Evolutionary conservation across 345 rosid species (phyloP).

Genomic region (Gossypium turneri): DNA sequence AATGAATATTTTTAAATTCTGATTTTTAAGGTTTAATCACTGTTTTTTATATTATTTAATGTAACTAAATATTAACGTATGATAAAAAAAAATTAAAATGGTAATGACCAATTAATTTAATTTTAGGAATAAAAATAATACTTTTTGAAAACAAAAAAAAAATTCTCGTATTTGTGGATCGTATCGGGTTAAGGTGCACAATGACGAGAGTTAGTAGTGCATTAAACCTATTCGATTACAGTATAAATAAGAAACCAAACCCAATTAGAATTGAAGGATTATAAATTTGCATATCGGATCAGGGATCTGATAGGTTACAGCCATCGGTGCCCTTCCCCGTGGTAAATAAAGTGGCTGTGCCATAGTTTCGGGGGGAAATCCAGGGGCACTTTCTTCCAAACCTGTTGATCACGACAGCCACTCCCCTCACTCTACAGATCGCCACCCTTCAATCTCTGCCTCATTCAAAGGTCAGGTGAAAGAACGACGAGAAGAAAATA

Average conservation of each 20-base stretch:
- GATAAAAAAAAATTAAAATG: too few relatives aligned
- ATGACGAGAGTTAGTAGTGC: neutral
- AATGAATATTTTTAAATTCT: too few relatives aligned
- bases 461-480: neutral
- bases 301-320: neutral
- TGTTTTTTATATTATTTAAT: too few relatives aligned
- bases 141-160: too few relatives aligned
- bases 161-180: neutral
- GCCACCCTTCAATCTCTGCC: neutral
- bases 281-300: neutral
- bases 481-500: neutral
- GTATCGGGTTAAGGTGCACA: neutral
- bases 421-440: neutral
- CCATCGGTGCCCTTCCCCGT: neutral
- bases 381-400: constrained; percentile 12
- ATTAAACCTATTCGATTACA: neutral
- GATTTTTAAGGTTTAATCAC: too few relatives aligned
- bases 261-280: neutral
- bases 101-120: too few relatives aligned
- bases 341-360: neutral
- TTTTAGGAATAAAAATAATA: too few relatives aligned
- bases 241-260: neutral
- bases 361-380: constrained; percentile 19
- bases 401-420: neutral
- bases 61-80: too few relatives aligned